These are phyloP conservation scores for Babesia sp. DNA, from an alignment of 169 alveolate genomes.

Conservation along the genomic window DNA sequence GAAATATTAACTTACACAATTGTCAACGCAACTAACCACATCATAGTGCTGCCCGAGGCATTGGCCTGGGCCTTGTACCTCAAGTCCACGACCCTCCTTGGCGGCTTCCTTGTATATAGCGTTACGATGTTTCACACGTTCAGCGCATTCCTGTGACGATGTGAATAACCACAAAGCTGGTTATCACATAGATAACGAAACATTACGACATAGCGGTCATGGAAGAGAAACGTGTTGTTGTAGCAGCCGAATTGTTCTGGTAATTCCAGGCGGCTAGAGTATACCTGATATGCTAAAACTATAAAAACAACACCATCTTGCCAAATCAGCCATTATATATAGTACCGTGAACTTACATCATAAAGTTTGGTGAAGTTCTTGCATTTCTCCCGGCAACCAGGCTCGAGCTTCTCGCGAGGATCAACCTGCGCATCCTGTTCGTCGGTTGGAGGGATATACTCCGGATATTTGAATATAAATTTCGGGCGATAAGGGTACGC, in stretches of 20 bases:
- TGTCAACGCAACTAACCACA: constrained; percentile 59
- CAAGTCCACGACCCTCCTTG: constrained; percentile 24
- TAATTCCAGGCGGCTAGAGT: too few species aligned
- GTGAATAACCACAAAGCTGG: too few species aligned
- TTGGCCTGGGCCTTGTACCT: constrained; percentile 49
- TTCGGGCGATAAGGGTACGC: constrained; percentile 63
- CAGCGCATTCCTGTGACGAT: constrained; percentile 56
- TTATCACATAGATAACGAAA: too few species aligned
- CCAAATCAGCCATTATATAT: not conserved
- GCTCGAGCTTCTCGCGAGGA: constrained; percentile 63
- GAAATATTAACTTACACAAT: constrained; percentile 39
- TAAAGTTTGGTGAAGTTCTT: constrained; percentile 58
- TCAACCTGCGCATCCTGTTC: constrained; percentile 69
- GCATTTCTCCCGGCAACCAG: constrained; percentile 60
- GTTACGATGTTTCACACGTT: constrained; percentile 45
- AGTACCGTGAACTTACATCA: constrained; percentile 45
- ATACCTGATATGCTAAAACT: not conserved
- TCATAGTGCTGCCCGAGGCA: constrained; percentile 72
- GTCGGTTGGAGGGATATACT: constrained; percentile 63
- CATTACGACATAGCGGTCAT: not conserved
- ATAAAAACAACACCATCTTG: not conserved
- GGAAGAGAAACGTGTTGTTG: not conserved
- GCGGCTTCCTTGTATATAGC: constrained; percentile 32
- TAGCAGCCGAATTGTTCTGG: too few species aligned
- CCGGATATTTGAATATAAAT: constrained; percentile 59